phyloP scores from a whole-genome alignment of 106 monocot species.

The Hemerocallis citrina region DNA sequence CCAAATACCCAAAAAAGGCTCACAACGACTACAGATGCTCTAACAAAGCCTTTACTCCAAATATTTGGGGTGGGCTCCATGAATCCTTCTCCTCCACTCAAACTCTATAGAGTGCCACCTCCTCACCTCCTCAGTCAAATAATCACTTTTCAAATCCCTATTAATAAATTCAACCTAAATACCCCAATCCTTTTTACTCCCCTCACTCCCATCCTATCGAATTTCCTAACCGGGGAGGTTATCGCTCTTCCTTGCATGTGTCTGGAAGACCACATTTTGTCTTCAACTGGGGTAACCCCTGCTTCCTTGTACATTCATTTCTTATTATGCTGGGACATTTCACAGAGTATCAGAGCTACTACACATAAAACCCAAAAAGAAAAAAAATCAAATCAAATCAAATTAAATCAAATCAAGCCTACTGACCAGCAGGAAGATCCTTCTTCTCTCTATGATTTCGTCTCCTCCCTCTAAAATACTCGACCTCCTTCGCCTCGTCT shows the following conservation, averaged over 20 bases:
- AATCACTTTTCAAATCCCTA: no score
- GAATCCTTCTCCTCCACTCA: no score
- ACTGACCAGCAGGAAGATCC: slow-evolving; percentile 55
- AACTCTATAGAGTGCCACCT: no score
- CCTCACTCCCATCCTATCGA: no score
- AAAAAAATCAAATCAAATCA: not conserved
- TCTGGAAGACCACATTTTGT: not conserved
- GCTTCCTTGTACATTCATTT: not conserved
- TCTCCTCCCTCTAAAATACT: slow-evolving; percentile 18
- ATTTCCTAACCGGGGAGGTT: not conserved
- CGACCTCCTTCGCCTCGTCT: slow-evolving; percentile 22
- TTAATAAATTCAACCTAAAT: no score
- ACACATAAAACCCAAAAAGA: not conserved
- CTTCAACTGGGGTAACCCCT: not conserved
- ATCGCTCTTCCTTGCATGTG: not conserved
- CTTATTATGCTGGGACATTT: not conserved
- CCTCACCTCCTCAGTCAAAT: no score
- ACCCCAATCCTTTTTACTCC: no score
- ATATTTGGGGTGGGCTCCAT: no score
- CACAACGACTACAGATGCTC: no score
- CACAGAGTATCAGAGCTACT: not conserved
- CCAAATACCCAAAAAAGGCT: no score
- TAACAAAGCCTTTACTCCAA: no score
- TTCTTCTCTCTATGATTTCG: slow-evolving; percentile 45
- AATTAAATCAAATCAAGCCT: not conserved